phyloP scores from a whole-genome alignment of 83 land plant genomes.

The Isoetes engelmannii region DNA sequence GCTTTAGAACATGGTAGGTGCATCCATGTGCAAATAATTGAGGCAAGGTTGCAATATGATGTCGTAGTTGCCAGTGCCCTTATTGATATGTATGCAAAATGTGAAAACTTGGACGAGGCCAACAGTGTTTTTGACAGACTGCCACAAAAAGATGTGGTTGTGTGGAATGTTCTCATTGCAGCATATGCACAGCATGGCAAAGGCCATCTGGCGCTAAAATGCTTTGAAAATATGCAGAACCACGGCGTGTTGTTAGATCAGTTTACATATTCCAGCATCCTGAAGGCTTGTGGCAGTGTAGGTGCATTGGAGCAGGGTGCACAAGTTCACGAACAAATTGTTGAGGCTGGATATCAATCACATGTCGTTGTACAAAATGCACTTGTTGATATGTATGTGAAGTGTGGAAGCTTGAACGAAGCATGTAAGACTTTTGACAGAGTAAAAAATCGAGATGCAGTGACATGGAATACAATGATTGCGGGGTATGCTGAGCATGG shows the following conservation, averaged over 20 bases:
- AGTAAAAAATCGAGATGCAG: not conserved
- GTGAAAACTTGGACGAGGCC: too few relatives aligned
- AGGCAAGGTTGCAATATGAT: too few relatives aligned
- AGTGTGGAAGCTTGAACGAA: constrained; percentile 15
- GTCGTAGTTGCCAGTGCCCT: too few relatives aligned
- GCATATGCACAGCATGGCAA: too few relatives aligned
- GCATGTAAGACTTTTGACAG: constrained; percentile 18
- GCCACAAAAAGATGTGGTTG: too few relatives aligned
- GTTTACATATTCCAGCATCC: constrained; percentile 30
- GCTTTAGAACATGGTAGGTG: too few relatives aligned
- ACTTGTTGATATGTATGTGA: constrained; percentile 32
- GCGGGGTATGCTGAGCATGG: constrained; percentile 18
- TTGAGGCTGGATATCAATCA: constrained; percentile 17
- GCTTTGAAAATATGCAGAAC: constrained; percentile 23
- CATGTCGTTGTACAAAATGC: constrained; percentile 21
- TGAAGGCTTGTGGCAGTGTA: constrained; percentile 23
- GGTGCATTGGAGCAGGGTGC: constrained; percentile 14
- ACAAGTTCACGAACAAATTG: constrained; percentile 17
- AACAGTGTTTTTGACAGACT: too few relatives aligned
- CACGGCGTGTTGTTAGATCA: constrained; percentile 27
- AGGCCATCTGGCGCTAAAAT: constrained; percentile 27
- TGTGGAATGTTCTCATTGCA: too few relatives aligned
- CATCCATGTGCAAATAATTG: too few relatives aligned
- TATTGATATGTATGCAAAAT: too few relatives aligned
- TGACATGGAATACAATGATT: constrained; percentile 30